Evolutionary conservation across 768 basidiomycete species (phyloP), one percentile per base, ranked within the genome.

Genomic region (Xerocomellus chrysenteron): DNA sequence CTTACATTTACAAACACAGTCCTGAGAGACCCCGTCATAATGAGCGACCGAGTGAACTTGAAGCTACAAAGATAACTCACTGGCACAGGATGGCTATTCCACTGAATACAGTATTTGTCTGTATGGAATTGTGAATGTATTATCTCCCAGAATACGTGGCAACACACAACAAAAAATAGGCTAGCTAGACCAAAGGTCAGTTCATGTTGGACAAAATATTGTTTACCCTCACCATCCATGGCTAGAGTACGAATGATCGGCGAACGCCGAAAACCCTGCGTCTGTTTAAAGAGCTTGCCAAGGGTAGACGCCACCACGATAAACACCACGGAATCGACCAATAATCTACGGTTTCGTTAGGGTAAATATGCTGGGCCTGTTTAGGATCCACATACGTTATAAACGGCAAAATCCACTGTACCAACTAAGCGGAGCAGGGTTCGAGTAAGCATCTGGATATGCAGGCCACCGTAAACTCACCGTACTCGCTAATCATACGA

Each of bases 151-250:
- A 24, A 17, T 13, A 48, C 7, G 5, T 11, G 30, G 19, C 6
- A 19, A 52, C 50, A 17, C 4, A 56, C 55, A 21, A 11, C 10
- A 19, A 53, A 56, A 40, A 33, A 56, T 19, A 46, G 4, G 9
- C 8, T 9, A 39, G 50, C 55, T 56, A 42, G 24, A 17, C 16
- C 21, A 47, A 33, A 48, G 21, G 32, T 54, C 30, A 48, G 37
- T 47, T 28, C 1, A 24, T 21, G n/a, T 2, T 10, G n/a, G 19
- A 30, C 11, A 28, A 30, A 28, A 16, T 5, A 44, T 55, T 54
- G 21, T 14, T 28, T 24, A 17, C n/a, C 10, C 60, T 61, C 42
- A 62, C 60, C 60, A 40, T 61, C 60, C 36, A 21, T 30, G 14
- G 43, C 9, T 5, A 61, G 60, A 19, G 48, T 4, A 17, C 4